Percentiles rank a stretch among this genome's conserved stretches.
These are phyloP conservation scores for Coriolopsis trogii DNA, from an alignment of 1,284 basidiomycete genomes.

Conservation along the genomic window DNA sequence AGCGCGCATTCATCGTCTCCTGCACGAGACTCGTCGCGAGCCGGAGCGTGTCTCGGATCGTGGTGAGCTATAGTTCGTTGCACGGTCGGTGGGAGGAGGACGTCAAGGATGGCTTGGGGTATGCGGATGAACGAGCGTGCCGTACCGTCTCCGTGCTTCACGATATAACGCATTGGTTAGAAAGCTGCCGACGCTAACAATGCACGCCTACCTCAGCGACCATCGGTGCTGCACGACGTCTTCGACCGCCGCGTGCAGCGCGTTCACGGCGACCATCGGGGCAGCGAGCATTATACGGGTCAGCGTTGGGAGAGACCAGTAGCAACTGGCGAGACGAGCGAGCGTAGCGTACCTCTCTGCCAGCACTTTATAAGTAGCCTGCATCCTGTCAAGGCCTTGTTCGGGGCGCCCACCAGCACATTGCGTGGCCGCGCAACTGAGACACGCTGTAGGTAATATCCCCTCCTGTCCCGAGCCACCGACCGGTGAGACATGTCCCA, in stretches of 20 bases:
- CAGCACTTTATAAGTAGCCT: conserved; percentile 1
- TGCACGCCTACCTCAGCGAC: conserved; percentile 5
- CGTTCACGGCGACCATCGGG: neutral
- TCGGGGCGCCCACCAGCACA: conserved; percentile 1
- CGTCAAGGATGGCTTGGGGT: too few relatives aligned
- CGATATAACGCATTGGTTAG: neutral
- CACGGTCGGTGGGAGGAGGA: neutral
- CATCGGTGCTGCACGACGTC: neutral
- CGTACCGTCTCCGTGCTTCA: neutral
- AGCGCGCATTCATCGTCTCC: conserved; percentile 12
- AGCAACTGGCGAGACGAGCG: neutral
- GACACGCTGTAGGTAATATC: neutral
- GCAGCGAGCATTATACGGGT: neutral
- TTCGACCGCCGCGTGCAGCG: neutral
- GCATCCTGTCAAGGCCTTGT: neutral
- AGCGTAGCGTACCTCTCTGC: neutral
- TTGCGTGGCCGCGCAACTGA: neutral
- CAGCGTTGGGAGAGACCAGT: neutral
- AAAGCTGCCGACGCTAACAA: neutral
- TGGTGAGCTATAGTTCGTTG: conserved; percentile 3
- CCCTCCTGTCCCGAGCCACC: neutral
- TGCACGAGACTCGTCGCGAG: conserved; percentile 7
- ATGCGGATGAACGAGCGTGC: neutral
- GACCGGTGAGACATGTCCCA: too few relatives aligned
- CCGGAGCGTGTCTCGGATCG: conserved; percentile 3